These are phyloP conservation scores for Aspergillus aculeatinus DNA, from an alignment of 2,329 filamentous ascomycete species.

Conservation along the genomic window DNA sequence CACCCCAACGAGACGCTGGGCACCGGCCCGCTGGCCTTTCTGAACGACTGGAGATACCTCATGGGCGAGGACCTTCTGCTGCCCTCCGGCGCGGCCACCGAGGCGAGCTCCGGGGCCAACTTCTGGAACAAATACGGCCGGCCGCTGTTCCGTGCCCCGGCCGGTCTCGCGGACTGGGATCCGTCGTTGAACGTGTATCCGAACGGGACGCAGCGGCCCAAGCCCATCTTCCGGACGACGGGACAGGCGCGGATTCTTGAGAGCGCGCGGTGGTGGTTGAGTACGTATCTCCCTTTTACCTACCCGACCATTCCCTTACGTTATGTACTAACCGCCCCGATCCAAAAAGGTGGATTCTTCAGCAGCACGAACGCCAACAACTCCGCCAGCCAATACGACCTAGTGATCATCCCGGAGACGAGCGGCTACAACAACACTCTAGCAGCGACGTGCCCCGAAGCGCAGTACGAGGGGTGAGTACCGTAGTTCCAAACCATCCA, in stretches of 20 bases:
- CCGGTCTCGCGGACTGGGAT: slow-evolving; percentile 50
- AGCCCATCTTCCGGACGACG: slow-evolving; percentile 55
- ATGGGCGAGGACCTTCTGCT: slow-evolving; percentile 49
- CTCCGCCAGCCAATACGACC: slow-evolving; percentile 31
- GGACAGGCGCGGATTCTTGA: slow-evolving; percentile 56
- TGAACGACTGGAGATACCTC: slow-evolving; percentile 54
- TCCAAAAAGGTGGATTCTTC: slow-evolving; percentile 29
- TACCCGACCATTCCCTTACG: too few species aligned
- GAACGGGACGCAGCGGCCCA: slow-evolving; percentile 50
- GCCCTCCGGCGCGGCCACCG: slow-evolving; percentile 51
- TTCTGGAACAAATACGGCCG: slow-evolving; percentile 59
- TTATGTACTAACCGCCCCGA: too few species aligned
- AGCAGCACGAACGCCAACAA: slow-evolving; percentile 25
- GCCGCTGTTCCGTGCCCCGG: slow-evolving; percentile 52
- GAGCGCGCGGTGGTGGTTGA: slow-evolving; percentile 48
- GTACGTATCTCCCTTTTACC: slow-evolving; percentile 27
- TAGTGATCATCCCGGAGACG: slow-evolving; percentile 53
- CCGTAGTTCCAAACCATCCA: too few species aligned
- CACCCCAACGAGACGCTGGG: slow-evolving; percentile 37
- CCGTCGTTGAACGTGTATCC: slow-evolving; percentile 39
- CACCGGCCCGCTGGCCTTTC: slow-evolving; percentile 52
- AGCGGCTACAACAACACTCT: slow-evolving; percentile 52
- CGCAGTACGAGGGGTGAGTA: slow-evolving; percentile 22
- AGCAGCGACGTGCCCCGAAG: slow-evolving; percentile 36
- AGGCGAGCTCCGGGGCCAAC: slow-evolving; percentile 50